A percentile compares a stretch with the other conserved stretches of the same genome.
phyloP scores from a whole-genome alignment of 495 filamentous ascomycete genomes.

The Xylaria bambusicola region DNA sequence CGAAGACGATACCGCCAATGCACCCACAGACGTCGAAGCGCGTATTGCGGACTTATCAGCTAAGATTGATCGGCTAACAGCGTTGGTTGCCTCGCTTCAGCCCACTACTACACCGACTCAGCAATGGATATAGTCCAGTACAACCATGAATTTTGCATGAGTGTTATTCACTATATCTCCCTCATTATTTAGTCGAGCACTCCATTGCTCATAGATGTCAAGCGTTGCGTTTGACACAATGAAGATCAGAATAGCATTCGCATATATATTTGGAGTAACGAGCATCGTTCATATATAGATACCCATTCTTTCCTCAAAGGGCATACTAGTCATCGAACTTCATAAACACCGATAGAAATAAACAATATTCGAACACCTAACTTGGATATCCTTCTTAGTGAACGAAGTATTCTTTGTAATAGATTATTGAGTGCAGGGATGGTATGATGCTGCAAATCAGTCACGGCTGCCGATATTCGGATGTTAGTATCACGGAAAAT shows the following conservation, averaged over 20 bases:
- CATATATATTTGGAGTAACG: background rate
- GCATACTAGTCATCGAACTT: too few species aligned
- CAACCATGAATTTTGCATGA: too few species aligned
- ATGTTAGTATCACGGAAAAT: background rate
- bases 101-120: too few species aligned
- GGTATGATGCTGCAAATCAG: background rate
- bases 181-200: too few species aligned
- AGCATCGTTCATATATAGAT: background rate
- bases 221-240: background rate
- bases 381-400: too few species aligned
- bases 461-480: conserved; percentile 7
- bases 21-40: conserved; percentile 41
- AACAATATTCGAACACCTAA: too few species aligned
- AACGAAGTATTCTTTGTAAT: too few species aligned
- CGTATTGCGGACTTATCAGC: conserved; percentile 45
- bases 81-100: conserved; percentile 45
- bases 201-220: too few species aligned
- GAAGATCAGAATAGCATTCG: background rate
- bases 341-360: too few species aligned
- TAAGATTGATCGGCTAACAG: conserved; percentile 52
- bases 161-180: too few species aligned
- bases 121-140: too few species aligned
- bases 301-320: too few species aligned
- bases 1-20: conserved; percentile 34
- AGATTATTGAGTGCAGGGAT: background rate